Conservation (phyloP, 768 basidiomycete genomes). For the Boletus speciosus region DNA sequence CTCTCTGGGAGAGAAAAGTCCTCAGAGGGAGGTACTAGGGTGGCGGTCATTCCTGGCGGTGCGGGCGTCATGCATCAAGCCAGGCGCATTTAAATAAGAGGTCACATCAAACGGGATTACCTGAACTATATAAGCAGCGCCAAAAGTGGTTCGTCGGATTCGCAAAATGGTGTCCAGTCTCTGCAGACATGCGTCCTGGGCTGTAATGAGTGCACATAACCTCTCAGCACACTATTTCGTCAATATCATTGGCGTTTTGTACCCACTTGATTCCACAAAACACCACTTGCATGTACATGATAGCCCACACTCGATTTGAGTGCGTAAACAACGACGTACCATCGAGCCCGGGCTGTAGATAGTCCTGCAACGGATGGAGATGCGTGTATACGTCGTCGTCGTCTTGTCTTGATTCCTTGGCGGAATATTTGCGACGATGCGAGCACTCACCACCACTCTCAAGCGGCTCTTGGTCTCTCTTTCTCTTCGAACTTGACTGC, state of each 20-base stretch:
- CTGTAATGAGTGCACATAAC: constrained; percentile 31
- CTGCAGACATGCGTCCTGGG: constrained; percentile 65
- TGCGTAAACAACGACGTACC: constrained; percentile 36
- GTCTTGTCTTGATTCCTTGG: constrained; percentile 37
- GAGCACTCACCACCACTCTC: neutral
- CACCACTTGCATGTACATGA: constrained; percentile 45
- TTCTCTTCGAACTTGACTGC: neutral
- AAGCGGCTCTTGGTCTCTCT: neutral
- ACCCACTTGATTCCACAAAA: constrained; percentile 85
- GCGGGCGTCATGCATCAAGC: neutral
- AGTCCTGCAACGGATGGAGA: constrained; percentile 49
- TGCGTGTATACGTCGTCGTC: constrained; percentile 54
- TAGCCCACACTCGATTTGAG: neutral
- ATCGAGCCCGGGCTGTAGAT: constrained; percentile 51
- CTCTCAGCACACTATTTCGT: neutral
- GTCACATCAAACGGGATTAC: constrained; percentile 29
- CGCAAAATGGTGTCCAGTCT: constrained; percentile 74
- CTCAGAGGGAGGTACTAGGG: constrained; percentile 51
- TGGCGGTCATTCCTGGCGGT: constrained; percentile 52
- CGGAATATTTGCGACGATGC: neutral
- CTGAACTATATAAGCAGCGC: constrained; percentile 64
- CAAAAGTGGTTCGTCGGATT: constrained; percentile 83
- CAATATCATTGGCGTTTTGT: neutral
- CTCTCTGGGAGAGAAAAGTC: constrained; percentile 56
- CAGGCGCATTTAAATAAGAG: neutral